phyloP scores from a whole-genome alignment of 768 basidiomycete species.

The Lactarius trivialis region DNA sequence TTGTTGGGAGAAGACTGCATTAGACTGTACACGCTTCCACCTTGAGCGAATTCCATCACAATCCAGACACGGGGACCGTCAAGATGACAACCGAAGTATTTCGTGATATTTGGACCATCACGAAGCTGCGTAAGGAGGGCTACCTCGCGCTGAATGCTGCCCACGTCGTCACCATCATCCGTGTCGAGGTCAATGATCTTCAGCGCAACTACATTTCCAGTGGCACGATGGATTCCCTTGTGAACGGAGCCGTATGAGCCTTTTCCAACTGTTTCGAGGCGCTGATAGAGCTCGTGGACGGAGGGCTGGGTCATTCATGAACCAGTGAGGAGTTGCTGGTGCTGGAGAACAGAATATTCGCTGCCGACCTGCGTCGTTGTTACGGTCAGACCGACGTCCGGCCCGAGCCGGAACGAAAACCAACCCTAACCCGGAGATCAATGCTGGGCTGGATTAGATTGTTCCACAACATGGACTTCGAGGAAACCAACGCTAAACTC shows the following conservation, averaged over 20 bases:
- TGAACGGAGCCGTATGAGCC: conserved; percentile 96
- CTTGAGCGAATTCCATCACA: conserved; percentile 95
- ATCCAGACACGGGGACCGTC: conserved; percentile 98
- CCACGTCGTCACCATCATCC: conserved; percentile 85
- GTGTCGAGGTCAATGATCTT: conserved; percentile 99
- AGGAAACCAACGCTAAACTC: conserved; percentile 41
- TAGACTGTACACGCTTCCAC: conserved; percentile 87
- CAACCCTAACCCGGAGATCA: background rate
- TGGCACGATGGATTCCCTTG: conserved; percentile 77
- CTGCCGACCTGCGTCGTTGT: background rate
- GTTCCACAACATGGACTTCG: conserved; percentile 46
- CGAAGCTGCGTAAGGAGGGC: conserved; percentile 84
- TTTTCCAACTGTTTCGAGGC: conserved; percentile 90
- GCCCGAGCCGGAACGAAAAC: background rate
- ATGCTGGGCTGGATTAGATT: background rate
- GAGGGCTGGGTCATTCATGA: conserved; percentile 41
- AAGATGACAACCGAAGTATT: conserved; percentile 95
- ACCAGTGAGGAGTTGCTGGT: background rate
- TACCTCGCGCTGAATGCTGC: conserved; percentile 94
- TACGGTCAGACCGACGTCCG: background rate
- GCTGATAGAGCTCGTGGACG: conserved; percentile 75
- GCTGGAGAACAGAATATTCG: background rate
- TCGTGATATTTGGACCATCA: conserved; percentile 85
- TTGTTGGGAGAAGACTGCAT: conserved; percentile 80
- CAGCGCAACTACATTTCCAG: conserved; percentile 87